Evolutionary conservation across 768 basidiomycete genomes (phyloP).

Genomic region (Kondoa malvinella): DNA sequence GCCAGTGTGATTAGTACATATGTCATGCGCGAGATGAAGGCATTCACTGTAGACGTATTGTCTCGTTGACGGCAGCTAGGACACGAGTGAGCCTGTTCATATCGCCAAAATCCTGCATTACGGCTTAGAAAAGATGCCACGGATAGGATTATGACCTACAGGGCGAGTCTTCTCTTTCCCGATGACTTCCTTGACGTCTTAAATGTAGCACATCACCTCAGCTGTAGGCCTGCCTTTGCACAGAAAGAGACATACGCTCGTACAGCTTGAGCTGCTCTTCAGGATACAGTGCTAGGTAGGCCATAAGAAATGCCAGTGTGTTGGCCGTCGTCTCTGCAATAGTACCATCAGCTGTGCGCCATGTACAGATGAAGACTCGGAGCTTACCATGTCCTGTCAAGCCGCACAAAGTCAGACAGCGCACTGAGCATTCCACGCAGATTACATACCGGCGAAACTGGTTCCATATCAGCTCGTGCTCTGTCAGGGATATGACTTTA

Average conservation of each 20-base stretch:
- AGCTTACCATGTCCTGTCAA: not conserved
- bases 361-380: not conserved
- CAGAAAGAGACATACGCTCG: not conserved
- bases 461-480: too few species aligned
- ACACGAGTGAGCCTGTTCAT: not conserved
- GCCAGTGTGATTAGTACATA: not conserved
- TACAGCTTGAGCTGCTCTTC: not conserved
- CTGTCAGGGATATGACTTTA: not conserved
- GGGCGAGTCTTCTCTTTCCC: too few species aligned
- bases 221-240: too few species aligned
- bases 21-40: not conserved
- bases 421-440: too few species aligned
- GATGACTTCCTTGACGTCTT: too few species aligned
- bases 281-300: not conserved
- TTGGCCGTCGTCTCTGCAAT: not conserved
- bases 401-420: too few species aligned
- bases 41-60: not conserved
- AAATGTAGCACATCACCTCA: too few species aligned
- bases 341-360: not conserved
- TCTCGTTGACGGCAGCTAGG: not conserved
- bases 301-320: not conserved
- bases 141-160: too few species aligned
- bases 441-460: too few species aligned
- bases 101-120: not conserved
- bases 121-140: too few species aligned